phyloP scores from a whole-genome alignment of 2,329 filamentous ascomycete species.

The Camillea tinctor region DNA sequence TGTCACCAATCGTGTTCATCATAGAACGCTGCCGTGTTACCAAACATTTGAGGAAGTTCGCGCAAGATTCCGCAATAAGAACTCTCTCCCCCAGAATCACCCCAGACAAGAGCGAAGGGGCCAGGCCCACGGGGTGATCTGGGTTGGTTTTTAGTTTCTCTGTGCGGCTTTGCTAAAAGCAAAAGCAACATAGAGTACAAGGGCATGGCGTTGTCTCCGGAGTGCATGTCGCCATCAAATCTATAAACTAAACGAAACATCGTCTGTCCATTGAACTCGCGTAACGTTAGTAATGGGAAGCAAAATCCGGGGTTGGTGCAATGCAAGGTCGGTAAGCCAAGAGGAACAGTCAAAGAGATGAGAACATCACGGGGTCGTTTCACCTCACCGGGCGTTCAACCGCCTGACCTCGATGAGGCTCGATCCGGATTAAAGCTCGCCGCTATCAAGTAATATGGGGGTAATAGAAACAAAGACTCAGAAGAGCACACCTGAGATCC shows the following conservation, averaged over 20 bases:
- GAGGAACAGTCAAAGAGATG: slow-evolving; percentile 8
- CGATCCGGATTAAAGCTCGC: slow-evolving; percentile 24
- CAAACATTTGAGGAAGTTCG: slow-evolving; percentile 10
- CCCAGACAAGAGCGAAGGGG: no score
- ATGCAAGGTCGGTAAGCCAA: slow-evolving; percentile 19
- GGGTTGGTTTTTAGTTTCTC: no score
- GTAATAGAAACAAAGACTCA: slow-evolving; percentile 29
- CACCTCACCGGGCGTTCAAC: slow-evolving; percentile 28
- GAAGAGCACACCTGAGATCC: slow-evolving; percentile 17
- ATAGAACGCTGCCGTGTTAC: slow-evolving; percentile 19
- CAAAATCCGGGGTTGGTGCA: slow-evolving; percentile 15
- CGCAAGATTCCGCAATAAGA: slow-evolving; percentile 20
- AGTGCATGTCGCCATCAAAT: slow-evolving; percentile 21
- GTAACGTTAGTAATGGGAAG: slow-evolving; percentile 23
- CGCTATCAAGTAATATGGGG: slow-evolving; percentile 36
- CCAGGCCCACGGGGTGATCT: no score
- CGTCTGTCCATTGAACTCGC: slow-evolving; percentile 15
- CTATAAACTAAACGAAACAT: slow-evolving; percentile 9
- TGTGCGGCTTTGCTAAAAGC: no score
- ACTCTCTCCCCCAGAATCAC: no score
- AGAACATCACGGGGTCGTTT: slow-evolving; percentile 27
- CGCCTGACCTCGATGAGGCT: slow-evolving; percentile 27
- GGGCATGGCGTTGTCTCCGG: slow-evolving; percentile 24
- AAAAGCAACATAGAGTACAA: no score
- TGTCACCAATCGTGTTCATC: neutral